Conservation (phyloP, 306 rosid species). For the Citrullus mucosospermus region DNA sequence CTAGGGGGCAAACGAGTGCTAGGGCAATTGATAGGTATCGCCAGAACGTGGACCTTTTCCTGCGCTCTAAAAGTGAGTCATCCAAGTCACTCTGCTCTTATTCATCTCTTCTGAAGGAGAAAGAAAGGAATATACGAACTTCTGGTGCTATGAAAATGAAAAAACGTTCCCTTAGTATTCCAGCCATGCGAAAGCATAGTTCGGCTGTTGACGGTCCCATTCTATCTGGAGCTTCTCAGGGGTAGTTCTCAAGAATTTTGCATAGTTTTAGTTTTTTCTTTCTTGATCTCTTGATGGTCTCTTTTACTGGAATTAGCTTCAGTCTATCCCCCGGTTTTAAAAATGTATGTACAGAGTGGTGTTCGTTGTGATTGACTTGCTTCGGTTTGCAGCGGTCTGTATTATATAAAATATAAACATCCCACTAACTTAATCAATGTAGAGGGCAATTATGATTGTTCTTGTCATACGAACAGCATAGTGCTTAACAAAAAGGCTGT, state of each 20-base stretch:
- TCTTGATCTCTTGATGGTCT: not conserved
- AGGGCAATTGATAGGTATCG: not conserved
- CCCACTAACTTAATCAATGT: not conserved
- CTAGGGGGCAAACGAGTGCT: not conserved
- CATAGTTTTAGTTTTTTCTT: not conserved
- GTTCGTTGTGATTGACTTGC: not conserved
- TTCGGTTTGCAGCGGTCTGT: not conserved
- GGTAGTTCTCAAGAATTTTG: constrained; percentile 9
- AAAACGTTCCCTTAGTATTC: constrained; percentile 6
- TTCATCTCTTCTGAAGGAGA: constrained; percentile 6
- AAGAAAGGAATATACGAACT: not conserved
- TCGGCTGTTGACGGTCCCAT: not conserved
- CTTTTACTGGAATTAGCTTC: not conserved
- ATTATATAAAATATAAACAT: not conserved
- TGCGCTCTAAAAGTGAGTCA: constrained; percentile 3
- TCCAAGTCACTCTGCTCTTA: not conserved
- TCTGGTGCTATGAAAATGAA: constrained; percentile 2
- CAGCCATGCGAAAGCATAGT: constrained; percentile 5
- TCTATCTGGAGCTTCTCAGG: constrained; percentile 6
- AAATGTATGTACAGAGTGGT: constrained; percentile 3
- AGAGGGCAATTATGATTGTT: not conserved
- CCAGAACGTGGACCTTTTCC: not conserved
- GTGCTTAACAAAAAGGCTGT: not conserved
- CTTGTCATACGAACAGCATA: not conserved
- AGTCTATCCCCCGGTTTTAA: not conserved